phyloP scores from a whole-genome alignment of 257 asterid genomes.

The Gentiana straminea region DNA sequence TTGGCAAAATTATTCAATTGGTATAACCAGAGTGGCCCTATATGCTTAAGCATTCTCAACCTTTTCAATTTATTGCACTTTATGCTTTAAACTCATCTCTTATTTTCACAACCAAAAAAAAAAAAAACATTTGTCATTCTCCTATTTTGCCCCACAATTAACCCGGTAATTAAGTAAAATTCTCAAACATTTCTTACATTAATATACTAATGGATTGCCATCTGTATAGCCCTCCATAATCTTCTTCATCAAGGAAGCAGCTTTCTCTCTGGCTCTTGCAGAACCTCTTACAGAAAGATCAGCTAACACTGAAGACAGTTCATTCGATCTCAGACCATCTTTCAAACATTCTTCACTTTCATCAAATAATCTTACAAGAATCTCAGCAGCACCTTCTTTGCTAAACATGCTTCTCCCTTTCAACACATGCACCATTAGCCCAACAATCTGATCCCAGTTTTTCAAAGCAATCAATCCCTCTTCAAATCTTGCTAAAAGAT shows the following conservation, averaged over 20 bases:
- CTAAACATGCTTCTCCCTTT: conserved; percentile 48
- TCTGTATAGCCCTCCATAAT: conserved; percentile 6
- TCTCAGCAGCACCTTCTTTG: conserved; percentile 62
- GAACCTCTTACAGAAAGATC: conserved; percentile 70
- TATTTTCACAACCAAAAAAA: too few species aligned
- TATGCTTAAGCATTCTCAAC: too few species aligned
- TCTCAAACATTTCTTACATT: conserved; percentile 8
- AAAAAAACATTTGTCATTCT: too few species aligned
- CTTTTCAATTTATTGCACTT: too few species aligned
- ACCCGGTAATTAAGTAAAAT: too few species aligned
- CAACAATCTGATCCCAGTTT: conserved; percentile 26
- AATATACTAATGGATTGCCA: conserved; percentile 5
- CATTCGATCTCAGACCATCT: conserved; percentile 42
- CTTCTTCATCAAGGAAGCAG: conserved; percentile 54
- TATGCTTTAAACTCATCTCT: too few species aligned
- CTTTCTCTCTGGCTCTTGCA: conserved; percentile 49
- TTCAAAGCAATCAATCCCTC: conserved; percentile 52
- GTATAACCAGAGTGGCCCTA: too few species aligned
- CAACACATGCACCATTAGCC: conserved; percentile 34
- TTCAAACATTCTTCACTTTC: conserved; percentile 46
- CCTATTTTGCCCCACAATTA: too few species aligned
- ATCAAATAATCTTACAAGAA: conserved; percentile 52
- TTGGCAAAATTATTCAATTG: too few species aligned
- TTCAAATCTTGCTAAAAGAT: conserved; percentile 56
- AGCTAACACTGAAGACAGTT: conserved; percentile 46